phyloP scores from a whole-genome alignment of 148 eudicot genomes.

The Rhododendron ovatum region DNA sequence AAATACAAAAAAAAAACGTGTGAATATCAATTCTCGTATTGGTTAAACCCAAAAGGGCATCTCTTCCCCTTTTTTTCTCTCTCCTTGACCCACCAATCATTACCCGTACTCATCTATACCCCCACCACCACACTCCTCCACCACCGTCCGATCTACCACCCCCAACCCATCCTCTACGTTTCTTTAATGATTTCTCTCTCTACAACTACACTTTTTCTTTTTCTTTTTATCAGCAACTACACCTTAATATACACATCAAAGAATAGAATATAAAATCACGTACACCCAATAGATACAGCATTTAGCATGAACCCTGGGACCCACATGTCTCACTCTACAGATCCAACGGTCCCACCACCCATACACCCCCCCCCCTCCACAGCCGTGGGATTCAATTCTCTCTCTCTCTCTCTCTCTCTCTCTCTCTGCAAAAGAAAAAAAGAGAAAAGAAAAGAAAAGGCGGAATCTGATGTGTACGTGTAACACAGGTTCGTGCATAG shows the following conservation, averaged over 20 bases:
- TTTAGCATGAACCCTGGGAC: background rate
- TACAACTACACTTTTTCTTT: background rate
- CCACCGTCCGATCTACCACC: slow-evolving; percentile 9
- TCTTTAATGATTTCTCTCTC: background rate
- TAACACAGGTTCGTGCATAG: background rate
- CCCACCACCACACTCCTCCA: slow-evolving; percentile 1
- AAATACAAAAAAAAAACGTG: too few species aligned
- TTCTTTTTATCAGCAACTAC: too few species aligned
- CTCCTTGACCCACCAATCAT: background rate
- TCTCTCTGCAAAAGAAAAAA: too few species aligned
- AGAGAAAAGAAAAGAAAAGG: background rate
- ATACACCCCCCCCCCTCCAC: background rate
- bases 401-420: background rate
- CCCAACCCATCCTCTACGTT: background rate
- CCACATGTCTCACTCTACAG: background rate
- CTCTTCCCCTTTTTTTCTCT: background rate
- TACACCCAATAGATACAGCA: background rate
- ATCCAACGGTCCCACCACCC: slow-evolving; percentile 6
- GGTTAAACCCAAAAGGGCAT: background rate
- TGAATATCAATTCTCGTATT: background rate
- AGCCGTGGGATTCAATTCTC: background rate
- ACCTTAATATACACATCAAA: background rate
- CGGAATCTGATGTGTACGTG: background rate
- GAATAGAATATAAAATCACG: background rate
- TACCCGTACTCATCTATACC: background rate